A percentile compares a stretch with the other conserved stretches of the same genome.
Evolutionary conservation across 2,329 filamentous ascomycete species (phyloP).

Genomic region (Hyphodiscus sp.): DNA sequence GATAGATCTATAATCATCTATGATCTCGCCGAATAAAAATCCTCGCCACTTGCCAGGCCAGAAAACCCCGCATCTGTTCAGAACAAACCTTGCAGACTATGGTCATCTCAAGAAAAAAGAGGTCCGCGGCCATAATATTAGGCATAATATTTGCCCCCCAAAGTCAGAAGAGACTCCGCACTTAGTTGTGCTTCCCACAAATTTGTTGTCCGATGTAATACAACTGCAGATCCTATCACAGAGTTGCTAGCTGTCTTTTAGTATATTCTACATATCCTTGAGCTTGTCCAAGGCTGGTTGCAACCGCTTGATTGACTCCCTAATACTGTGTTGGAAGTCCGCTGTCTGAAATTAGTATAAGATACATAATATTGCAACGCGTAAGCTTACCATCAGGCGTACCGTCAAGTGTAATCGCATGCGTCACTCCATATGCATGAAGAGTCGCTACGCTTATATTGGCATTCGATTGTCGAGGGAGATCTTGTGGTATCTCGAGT

Average conservation of each 20-base stretch:
- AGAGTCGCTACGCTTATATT: constrained; percentile 5
- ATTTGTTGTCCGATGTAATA: not conserved
- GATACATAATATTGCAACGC: not conserved
- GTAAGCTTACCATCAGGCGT: constrained; percentile 5
- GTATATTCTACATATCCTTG: constrained; percentile 9
- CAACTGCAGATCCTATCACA: not conserved
- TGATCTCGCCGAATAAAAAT: not conserved
- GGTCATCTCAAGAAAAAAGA: too few species aligned
- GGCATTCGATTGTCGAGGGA: constrained; percentile 3
- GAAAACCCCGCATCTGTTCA: not conserved
- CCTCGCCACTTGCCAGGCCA: not conserved
- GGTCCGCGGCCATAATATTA: too few species aligned
- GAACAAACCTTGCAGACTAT: not conserved
- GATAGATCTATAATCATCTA: constrained; percentile 3
- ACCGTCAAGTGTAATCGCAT: constrained; percentile 7
- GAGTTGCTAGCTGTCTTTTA: not conserved
- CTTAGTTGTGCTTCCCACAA: not conserved
- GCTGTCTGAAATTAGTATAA: constrained; percentile 3
- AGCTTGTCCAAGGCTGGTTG: constrained; percentile 11
- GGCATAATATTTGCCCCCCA: too few species aligned
- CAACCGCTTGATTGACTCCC: constrained; percentile 5
- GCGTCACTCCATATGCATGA: constrained; percentile 6
- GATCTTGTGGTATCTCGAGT: constrained; percentile 7
- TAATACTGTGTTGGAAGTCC: constrained; percentile 3
- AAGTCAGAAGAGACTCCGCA: too few species aligned